Evolutionary conservation across 352 stramenopile species (phyloP).

Genomic region (Pythium aquatile): DNA sequence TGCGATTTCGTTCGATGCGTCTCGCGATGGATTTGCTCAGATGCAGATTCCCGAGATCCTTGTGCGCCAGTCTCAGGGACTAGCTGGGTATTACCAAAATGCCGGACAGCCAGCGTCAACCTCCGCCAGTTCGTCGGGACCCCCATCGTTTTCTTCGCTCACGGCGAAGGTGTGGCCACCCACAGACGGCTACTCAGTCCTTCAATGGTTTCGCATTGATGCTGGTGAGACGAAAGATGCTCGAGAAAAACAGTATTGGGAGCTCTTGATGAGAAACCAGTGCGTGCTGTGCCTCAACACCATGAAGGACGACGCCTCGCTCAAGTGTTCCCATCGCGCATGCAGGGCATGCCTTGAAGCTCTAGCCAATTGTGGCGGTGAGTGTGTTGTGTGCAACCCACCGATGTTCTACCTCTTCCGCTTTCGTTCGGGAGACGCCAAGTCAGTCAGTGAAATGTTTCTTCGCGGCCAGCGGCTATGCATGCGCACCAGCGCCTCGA

Average conservation of each 20-base stretch:
- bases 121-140: constrained; percentile 19
- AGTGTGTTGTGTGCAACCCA: constrained; percentile 72
- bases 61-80: constrained; percentile 21
- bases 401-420: constrained; percentile 73
- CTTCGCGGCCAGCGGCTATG: constrained; percentile 59
- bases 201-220: constrained; percentile 68
- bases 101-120: neutral
- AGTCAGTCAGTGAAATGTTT: constrained; percentile 68
- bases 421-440: constrained; percentile 64
- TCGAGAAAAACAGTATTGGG: constrained; percentile 60
- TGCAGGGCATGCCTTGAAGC: constrained; percentile 60
- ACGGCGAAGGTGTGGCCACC: constrained; percentile 58
- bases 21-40: constrained; percentile 58
- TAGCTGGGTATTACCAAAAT: constrained; percentile 10
- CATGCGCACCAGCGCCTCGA: constrained; percentile 55
- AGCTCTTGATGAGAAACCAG: constrained; percentile 50
- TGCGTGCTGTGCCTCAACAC: constrained; percentile 53
- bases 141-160: constrained; percentile 39
- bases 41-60: constrained; percentile 67
- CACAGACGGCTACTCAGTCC: constrained; percentile 58
- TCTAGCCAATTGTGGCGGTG: constrained; percentile 48
- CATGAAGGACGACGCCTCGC: constrained; percentile 44
- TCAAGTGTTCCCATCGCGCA: constrained; percentile 73
- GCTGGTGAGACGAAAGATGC: constrained; percentile 53
- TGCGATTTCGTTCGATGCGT: constrained; percentile 48